These are phyloP conservation scores for Verticillium longisporum DNA, from an alignment of 2,329 filamentous ascomycete genomes.

Conservation along the genomic window DNA sequence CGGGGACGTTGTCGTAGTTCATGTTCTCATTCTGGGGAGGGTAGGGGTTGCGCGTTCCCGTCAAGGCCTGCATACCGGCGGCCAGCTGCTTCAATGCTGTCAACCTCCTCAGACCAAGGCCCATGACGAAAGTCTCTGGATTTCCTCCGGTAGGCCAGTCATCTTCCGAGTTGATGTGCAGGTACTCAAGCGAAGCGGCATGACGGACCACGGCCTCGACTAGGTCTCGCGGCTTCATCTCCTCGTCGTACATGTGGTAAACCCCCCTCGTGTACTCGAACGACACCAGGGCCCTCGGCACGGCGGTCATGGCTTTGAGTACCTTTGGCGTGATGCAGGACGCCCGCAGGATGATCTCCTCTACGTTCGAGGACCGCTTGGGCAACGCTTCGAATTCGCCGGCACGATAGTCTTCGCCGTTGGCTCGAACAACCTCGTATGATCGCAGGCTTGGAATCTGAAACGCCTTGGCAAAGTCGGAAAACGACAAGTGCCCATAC, in stretches of 20 bases:
- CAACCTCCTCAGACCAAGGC: neutral
- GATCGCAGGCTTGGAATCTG: neutral
- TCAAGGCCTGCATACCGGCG: neutral
- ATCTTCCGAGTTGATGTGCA: constrained; percentile 7
- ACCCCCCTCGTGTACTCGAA: neutral
- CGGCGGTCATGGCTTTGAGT: neutral
- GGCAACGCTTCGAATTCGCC: neutral
- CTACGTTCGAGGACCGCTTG: neutral
- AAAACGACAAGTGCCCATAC: neutral
- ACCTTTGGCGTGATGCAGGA: neutral
- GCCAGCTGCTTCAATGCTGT: neutral
- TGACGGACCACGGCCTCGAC: constrained; percentile 4
- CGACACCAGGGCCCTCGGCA: neutral
- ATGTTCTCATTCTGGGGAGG: neutral
- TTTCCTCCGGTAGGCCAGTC: neutral
- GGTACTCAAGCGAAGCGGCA: constrained; percentile 4
- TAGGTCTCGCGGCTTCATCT: constrained; percentile 3
- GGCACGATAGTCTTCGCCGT: neutral
- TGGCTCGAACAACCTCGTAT: neutral
- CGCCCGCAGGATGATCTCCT: neutral
- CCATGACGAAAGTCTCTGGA: neutral
- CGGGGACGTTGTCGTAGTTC: neutral
- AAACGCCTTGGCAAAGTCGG: neutral
- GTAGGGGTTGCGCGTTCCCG: neutral
- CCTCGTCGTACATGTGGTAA: neutral